Base-by-base conservation (phyloP, 2,329 filamentous ascomycete species). In the Aureobasidium sp. region DNA sequence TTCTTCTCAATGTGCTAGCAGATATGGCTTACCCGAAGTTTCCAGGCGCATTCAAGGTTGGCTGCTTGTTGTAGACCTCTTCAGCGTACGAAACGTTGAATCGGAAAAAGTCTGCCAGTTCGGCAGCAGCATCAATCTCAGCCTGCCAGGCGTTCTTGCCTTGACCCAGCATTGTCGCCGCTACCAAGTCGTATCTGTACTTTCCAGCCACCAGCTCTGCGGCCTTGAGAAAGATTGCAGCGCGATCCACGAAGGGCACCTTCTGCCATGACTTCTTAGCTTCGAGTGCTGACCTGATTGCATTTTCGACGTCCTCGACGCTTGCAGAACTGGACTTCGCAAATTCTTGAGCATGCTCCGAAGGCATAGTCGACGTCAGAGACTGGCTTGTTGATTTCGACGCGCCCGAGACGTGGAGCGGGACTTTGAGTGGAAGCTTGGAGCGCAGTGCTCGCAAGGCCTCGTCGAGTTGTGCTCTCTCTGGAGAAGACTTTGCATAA, bases 81-180 rank as follows among this genome's bases (percentile, higher is more conserved):
- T 73, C 61, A 25, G 70, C 71, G 42, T 66, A 71, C 22, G 68
- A 65, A 53, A 70, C 68, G 64, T 74, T 70, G 37, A 70, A 67
- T 0, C 74, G 69, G 66, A 74, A 75, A 63, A 76, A 76, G 63
- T 77, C 75, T 2, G 70, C 71, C 15, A 72, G 59, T 66, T 75
- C 74, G 6, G 72, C 73, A 5, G 70, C 70, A 37, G 70, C 70
- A 55, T 76, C 73, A 48, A 75, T 74, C 62, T 76, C 74, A 11
- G 72, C 75, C 65, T 77, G 74, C 69, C 70, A 76, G 20, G 70
- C 68, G 62, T 74, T 77, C 68, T 77, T 77, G 37, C 74, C 75
- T 64, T 76, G 75, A 7, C 74, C 75, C 2, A 77, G 66, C 74
- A 76, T 77, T 0, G 75, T 76, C 2, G 75, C 73, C 1, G 74